Evolutionary conservation across 768 basidiomycete species (phyloP).

Genomic region (Pisolithus microcarpus): DNA sequence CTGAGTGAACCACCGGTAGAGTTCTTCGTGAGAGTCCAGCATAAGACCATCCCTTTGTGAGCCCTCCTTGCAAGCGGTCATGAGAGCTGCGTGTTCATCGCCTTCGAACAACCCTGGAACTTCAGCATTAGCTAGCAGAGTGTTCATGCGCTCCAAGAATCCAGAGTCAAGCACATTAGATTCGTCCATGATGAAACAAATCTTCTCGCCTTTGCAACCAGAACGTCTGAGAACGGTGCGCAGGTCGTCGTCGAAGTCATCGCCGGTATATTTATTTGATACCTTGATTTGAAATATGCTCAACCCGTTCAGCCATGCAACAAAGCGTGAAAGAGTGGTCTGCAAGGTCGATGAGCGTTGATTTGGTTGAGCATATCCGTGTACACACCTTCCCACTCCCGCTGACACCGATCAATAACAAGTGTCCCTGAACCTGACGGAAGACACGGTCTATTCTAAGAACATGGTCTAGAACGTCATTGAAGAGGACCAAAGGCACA

Average conservation of each 20-base stretch:
- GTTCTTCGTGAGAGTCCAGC: slow-evolving; percentile 95
- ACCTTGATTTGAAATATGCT: slow-evolving; percentile 99
- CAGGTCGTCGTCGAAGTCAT: slow-evolving; percentile 97
- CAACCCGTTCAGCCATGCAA: slow-evolving; percentile 99
- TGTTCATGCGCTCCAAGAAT: slow-evolving; percentile 99
- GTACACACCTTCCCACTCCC: slow-evolving; percentile 89
- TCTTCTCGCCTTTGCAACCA: slow-evolving; percentile 98
- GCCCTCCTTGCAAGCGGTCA: slow-evolving; percentile 99
- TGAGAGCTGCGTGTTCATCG: slow-evolving; percentile 95
- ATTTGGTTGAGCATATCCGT: background rate
- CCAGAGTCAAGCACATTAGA: slow-evolving; percentile 99
- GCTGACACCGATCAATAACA: slow-evolving; percentile 94
- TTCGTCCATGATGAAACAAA: slow-evolving; percentile 99
- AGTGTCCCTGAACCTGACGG: slow-evolving; percentile 95
- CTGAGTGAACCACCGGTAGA: slow-evolving; percentile 98
- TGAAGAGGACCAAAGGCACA: slow-evolving; percentile 95
- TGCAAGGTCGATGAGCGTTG: slow-evolving; percentile 27
- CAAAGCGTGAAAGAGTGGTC: slow-evolving; percentile 97
- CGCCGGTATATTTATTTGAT: slow-evolving; percentile 97
- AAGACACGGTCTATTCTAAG: slow-evolving; percentile 97
- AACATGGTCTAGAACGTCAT: slow-evolving; percentile 97
- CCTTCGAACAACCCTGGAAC: slow-evolving; percentile 99
- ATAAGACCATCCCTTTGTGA: slow-evolving; percentile 98
- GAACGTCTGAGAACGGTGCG: slow-evolving; percentile 90
- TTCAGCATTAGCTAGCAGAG: slow-evolving; percentile 97